Conservation (phyloP, 768 basidiomycete species). For the Mycena amicta region DNA sequence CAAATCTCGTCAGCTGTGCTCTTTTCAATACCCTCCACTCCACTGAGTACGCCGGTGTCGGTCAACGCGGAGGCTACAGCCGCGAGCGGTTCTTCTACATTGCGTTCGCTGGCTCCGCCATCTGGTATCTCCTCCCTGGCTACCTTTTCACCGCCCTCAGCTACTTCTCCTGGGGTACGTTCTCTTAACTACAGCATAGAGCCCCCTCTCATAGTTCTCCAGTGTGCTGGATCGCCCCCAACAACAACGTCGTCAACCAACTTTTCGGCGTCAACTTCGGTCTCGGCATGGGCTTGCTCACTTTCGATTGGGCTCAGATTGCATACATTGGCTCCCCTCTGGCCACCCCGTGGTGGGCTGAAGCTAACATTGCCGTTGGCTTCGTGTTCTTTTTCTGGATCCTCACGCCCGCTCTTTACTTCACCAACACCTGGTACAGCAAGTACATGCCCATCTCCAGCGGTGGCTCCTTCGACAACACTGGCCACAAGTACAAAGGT, state of each 20-base stretch:
- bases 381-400: conserved; percentile 53
- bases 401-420: conserved; percentile 44
- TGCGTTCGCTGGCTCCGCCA: conserved; percentile 54
- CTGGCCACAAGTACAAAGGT: conserved; percentile 30
- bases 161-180: conserved; percentile 62
- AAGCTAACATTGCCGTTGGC: conserved; percentile 49
- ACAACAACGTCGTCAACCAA: conserved; percentile 53
- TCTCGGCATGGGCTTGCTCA: conserved; percentile 60
- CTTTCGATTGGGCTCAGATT: conserved; percentile 68
- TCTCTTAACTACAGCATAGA: not conserved
- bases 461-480: conserved; percentile 20
- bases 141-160: conserved; percentile 53
- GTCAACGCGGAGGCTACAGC: conserved; percentile 59
- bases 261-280: conserved; percentile 56
- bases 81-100: conserved; percentile 74
- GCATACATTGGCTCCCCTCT: conserved; percentile 58
- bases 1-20: conserved; percentile 70
- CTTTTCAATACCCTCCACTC: conserved; percentile 78
- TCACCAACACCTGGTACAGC: conserved; percentile 49
- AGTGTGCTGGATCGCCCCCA: conserved; percentile 42
- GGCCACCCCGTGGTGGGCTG: conserved; percentile 52
- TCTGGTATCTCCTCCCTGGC: conserved; percentile 56
- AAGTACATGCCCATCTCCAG: conserved; percentile 43
- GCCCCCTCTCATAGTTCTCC: not conserved
- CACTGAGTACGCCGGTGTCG: conserved; percentile 63